These are phyloP conservation scores for Fusarium mexicanum DNA, from an alignment of 2,329 filamentous ascomycete genomes.

Conservation along the genomic window DNA sequence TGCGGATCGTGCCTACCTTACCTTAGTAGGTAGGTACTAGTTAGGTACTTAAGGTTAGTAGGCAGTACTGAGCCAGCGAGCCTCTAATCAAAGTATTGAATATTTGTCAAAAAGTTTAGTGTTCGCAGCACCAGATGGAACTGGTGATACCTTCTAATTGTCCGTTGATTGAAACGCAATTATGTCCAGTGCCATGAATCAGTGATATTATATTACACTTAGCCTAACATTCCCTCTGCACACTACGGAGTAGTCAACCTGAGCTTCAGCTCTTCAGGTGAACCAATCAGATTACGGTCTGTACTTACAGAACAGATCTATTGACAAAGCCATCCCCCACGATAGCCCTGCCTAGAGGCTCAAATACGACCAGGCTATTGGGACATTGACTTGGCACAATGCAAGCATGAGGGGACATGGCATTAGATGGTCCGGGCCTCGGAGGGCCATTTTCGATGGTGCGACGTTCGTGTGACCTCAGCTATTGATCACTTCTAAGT, in stretches of 20 bases:
- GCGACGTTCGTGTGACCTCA: slow-evolving; percentile 19
- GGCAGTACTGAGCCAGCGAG: background rate
- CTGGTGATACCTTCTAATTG: background rate
- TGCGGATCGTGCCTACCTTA: background rate
- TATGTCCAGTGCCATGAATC: background rate
- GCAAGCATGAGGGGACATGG: background rate
- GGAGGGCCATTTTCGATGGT: slow-evolving; percentile 11
- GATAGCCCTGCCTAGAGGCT: slow-evolving; percentile 22
- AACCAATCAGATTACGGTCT: slow-evolving; percentile 28
- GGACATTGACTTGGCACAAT: slow-evolving; percentile 16
- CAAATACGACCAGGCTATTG: background rate
- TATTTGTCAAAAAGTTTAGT: background rate
- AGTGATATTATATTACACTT: background rate
- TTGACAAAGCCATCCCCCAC: slow-evolving; percentile 27
- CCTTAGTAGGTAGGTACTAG: background rate
- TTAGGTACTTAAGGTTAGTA: background rate
- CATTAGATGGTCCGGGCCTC: slow-evolving; percentile 13
- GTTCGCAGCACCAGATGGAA: background rate
- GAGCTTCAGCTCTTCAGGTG: slow-evolving; percentile 7
- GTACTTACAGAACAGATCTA: slow-evolving; percentile 6
- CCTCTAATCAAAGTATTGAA: background rate
- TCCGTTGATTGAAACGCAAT: background rate
- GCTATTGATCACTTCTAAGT: background rate
- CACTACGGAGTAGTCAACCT: slow-evolving; percentile 9
- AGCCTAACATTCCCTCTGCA: background rate